phyloP scores from a whole-genome alignment of 352 stramenopile genomes.

The Globisporangium barbulae region DNA sequence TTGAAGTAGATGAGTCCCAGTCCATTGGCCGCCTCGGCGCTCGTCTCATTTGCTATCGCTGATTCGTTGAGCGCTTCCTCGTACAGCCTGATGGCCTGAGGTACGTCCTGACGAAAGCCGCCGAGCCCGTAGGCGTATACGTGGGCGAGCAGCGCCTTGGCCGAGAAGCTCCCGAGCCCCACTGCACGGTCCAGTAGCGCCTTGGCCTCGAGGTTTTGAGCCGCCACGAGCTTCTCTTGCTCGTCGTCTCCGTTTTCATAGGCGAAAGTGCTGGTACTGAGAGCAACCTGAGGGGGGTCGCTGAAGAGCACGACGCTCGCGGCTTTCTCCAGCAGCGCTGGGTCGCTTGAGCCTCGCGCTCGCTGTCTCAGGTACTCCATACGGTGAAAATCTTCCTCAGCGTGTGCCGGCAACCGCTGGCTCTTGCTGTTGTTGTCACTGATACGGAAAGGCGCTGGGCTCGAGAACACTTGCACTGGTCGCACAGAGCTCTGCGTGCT shows the following conservation, averaged over 20 bases:
- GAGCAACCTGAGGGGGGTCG: conserved; percentile 17
- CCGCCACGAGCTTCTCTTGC: conserved; percentile 20
- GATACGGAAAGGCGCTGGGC: conserved; percentile 27
- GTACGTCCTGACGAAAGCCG: conserved; percentile 23
- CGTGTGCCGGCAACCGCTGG: conserved; percentile 16
- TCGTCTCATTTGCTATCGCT: conserved; percentile 3
- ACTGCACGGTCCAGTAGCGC: conserved; percentile 41
- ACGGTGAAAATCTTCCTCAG: conserved; percentile 33
- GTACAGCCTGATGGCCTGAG: conserved; percentile 40
- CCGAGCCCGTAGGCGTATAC: conserved; percentile 61
- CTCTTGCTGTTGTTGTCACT: conserved; percentile 30
- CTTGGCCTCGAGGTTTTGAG: conserved; percentile 24
- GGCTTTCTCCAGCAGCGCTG: conserved; percentile 32
- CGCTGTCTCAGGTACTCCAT: conserved; percentile 51
- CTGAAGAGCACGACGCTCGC: conserved; percentile 63
- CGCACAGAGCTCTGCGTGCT: conserved; percentile 18
- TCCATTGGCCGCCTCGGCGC: conserved; percentile 56
- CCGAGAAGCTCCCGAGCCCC: conserved; percentile 32
- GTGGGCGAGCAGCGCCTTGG: conserved; percentile 56
- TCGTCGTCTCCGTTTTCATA: neutral
- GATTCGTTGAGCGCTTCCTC: conserved; percentile 40
- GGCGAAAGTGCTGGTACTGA: neutral
- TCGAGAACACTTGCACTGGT: conserved; percentile 39
- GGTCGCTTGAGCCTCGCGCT: conserved; percentile 25
- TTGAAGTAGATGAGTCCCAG: conserved; percentile 63